Evolutionary conservation across 1,284 basidiomycete genomes (phyloP).

Genomic region (Sutorius eximius): DNA sequence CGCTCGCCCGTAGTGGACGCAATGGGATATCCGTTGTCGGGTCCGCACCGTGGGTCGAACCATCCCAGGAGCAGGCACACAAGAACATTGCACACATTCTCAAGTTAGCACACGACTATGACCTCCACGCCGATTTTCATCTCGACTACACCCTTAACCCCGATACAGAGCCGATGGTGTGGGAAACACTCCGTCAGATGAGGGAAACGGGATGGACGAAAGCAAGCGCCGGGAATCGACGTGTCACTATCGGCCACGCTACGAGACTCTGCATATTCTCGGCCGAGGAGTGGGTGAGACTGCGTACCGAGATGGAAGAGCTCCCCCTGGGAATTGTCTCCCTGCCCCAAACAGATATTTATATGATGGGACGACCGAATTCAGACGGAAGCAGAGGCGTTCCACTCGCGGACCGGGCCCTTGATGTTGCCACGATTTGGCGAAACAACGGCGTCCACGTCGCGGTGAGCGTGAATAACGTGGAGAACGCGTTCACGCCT

Average conservation of each 20-base stretch:
- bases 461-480: conserved; percentile 62
- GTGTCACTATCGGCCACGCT: conserved; percentile 60
- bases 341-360: conserved; percentile 63
- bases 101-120: conserved; percentile 40
- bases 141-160: conserved; percentile 64
- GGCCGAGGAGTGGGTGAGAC: conserved; percentile 43
- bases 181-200: conserved; percentile 48
- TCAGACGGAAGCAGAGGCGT: conserved; percentile 23
- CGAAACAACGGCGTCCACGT: conserved; percentile 47
- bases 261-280: conserved; percentile 57
- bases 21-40: conserved; percentile 51
- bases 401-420: conserved; percentile 47
- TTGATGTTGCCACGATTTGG: conserved; percentile 50
- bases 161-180: conserved; percentile 51
- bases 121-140: conserved; percentile 59
- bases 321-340: conserved; percentile 56
- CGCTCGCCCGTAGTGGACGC: conserved; percentile 35
- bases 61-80: conserved; percentile 45
- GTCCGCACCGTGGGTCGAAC: conserved; percentile 66
- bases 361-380: conserved; percentile 56
- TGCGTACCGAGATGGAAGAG: conserved; percentile 36
- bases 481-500: conserved; percentile 66
- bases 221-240: conserved; percentile 20
- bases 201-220: conserved; percentile 25
- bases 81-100: conserved; percentile 56